A percentile compares a stretch with the other conserved stretches of the same genome.
Conservation (phyloP, 129 eudicot species). For the sunflower (Helianthus annuus) region DNA sequence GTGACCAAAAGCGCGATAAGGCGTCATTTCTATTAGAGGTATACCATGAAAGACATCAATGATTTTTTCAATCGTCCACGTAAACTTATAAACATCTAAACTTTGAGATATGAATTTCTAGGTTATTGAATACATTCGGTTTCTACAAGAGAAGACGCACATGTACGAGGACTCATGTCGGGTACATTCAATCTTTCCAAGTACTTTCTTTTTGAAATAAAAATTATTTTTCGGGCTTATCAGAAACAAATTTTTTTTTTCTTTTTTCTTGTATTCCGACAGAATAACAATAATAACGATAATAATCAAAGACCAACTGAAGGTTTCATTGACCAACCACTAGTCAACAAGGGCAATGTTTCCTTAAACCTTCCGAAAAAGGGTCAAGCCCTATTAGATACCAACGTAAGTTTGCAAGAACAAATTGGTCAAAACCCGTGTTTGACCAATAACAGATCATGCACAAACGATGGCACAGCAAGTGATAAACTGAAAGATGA, state of each 20-base stretch:
- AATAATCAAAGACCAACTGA: constrained; percentile 39
- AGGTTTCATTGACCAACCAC: constrained; percentile 53
- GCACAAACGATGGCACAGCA: constrained; percentile 35
- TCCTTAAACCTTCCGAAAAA: constrained; percentile 42
- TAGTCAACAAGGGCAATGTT: constrained; percentile 36
- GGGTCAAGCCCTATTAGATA: constrained; percentile 46
- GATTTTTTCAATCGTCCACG: neutral
- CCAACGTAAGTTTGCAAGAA: constrained; percentile 32
- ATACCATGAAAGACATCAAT: neutral
- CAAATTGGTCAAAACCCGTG: constrained; percentile 40
- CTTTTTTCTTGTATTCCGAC: constrained; percentile 10
- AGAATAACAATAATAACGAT: constrained; percentile 36
- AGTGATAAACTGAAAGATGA: constrained; percentile 48
- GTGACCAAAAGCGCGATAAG: constrained; percentile 95
- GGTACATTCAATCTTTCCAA: constrained; percentile 46
- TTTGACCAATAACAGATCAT: constrained; percentile 44
- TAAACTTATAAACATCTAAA: constrained; percentile 5
- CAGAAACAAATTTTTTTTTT: neutral
- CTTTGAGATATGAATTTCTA: constrained; percentile 25
- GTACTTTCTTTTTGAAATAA: neutral
- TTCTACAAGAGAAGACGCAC: constrained; percentile 82
- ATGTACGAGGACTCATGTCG: constrained; percentile 72
- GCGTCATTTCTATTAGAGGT: constrained; percentile 96
- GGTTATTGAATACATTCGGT: constrained; percentile 91
- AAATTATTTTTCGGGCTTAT: neutral